Evolutionary conservation across 768 basidiomycete species (phyloP), one percentile per base, ranked within the genome.

Genomic region (Leccinum boreale): DNA sequence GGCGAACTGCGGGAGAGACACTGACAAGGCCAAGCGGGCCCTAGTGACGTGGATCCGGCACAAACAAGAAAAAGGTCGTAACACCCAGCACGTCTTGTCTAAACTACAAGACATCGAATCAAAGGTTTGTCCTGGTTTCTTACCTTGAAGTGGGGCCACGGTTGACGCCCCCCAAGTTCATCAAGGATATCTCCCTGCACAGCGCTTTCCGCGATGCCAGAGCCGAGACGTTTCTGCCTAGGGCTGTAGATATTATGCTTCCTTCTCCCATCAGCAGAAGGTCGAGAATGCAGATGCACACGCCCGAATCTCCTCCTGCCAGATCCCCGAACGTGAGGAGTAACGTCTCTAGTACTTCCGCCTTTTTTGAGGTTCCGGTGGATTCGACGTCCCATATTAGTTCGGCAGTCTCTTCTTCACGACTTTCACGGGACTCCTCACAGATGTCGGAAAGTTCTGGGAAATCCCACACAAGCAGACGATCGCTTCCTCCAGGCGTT

Each of bases 181-280:
- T 74, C 59, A 65, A 53, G 51, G 71, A 72, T 52, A 19, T n/a
- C 5, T 61, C 62, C 42, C 48, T 72, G 0, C 71, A 72, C 42
- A 35, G 45, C 29, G 71, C 73, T n/a, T 72, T 72, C 24, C 71
- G 72, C 23, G 69, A 74, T 45, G 71, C 71, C 14, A 70, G 71
- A 57, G 71, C 71, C 28, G 52, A 57, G 44, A 72, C 71, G 0
- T 66, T 12, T 39, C 59, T 72, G 3, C 71, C 71, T 6, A 64
- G 64, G 19, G 53, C 73, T 2, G 65, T 55, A 0, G 64, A 65
- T 53, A 55, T 72, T 12, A 71, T 69, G 0, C 69, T 65, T n/a
- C 71, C 67, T 24, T 7, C 44, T 9, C 53, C 23, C 9, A 1
- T 58, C 15, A 46, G 5, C 31, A 62, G 47, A 33, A 24, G 7